A percentile compares a stretch with the other conserved stretches of the same genome.
These are phyloP conservation scores for Colletotrichum australisinense DNA, from an alignment of 2,329 filamentous ascomycete genomes.

Conservation along the genomic window DNA sequence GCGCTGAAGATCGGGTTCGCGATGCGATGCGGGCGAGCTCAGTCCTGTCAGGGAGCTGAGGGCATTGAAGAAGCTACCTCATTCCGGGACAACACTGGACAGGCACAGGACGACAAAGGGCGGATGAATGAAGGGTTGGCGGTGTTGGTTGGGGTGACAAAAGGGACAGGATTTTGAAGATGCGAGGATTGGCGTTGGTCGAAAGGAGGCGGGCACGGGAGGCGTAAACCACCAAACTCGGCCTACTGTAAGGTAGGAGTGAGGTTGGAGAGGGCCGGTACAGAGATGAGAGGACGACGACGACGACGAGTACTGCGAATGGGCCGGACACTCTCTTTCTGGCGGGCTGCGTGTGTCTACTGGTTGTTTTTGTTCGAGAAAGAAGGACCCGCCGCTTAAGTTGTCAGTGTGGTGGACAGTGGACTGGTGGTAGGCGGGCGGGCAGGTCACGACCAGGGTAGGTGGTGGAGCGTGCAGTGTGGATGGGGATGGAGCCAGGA, in stretches of 20 bases:
- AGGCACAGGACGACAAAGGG: conserved; percentile 17
- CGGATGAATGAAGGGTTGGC: background rate
- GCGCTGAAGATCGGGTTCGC: conserved; percentile 21
- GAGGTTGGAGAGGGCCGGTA: conserved; percentile 31
- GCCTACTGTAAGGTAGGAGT: conserved; percentile 28
- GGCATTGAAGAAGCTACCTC: conserved; percentile 66
- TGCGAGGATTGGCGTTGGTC: conserved; percentile 17
- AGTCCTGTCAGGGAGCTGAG: conserved; percentile 73
- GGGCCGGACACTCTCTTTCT: background rate
- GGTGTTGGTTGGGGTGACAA: conserved; percentile 1
- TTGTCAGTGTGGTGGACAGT: conserved; percentile 21
- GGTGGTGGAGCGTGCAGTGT: conserved; percentile 21
- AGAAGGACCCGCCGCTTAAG: conserved; percentile 27
- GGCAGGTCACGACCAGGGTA: conserved; percentile 30
- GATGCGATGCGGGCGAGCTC: conserved; percentile 47
- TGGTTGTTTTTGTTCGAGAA: conserved; percentile 34
- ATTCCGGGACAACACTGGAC: conserved; percentile 55
- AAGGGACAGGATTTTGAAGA: conserved; percentile 19
- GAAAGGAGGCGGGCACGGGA: conserved; percentile 23
- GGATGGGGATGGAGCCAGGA: conserved; percentile 9
- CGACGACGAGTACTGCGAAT: background rate
- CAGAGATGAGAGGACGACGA: conserved; percentile 4
- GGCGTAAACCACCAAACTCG: conserved; percentile 23
- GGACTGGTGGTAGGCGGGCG: conserved; percentile 3
- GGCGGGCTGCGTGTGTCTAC: background rate